These are phyloP conservation scores for Candida sp. DNA, from an alignment of 1,139 yeast genomes.

Conservation along the genomic window DNA sequence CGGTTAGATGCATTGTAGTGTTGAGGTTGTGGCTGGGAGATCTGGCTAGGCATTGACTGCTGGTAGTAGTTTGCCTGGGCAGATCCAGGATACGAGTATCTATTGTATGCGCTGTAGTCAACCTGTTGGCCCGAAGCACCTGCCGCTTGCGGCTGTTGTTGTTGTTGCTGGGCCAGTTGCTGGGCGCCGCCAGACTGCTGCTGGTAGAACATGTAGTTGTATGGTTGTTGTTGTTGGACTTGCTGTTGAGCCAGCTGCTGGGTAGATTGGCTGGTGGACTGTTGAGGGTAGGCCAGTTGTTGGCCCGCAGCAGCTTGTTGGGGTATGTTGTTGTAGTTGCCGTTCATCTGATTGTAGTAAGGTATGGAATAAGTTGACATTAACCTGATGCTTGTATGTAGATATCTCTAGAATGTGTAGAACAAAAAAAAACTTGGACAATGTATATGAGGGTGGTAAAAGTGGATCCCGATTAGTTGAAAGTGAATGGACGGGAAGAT, in stretches of 20 bases:
- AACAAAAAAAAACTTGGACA: slow-evolving; percentile 3
- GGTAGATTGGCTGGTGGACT: slow-evolving; percentile 1
- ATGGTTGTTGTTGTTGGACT: slow-evolving; percentile 17
- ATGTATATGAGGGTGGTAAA: too few species aligned
- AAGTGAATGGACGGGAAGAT: too few species aligned
- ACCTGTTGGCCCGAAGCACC: slow-evolving; percentile 9
- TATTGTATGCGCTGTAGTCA: slow-evolving; percentile 10
- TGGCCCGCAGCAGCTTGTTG: slow-evolving; percentile 15
- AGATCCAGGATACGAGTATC: slow-evolving; percentile 12
- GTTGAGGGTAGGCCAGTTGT: slow-evolving; percentile 14
- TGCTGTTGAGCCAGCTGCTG: slow-evolving; percentile 10
- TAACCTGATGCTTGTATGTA: not conserved
- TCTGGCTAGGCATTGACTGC: slow-evolving; percentile 20
- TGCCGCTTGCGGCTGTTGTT: slow-evolving; percentile 8
- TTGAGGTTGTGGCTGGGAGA: slow-evolving; percentile 22
- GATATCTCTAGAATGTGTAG: not conserved
- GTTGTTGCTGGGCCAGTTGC: slow-evolving; percentile 11
- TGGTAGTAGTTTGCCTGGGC: slow-evolving; percentile 17
- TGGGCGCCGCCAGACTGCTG: slow-evolving; percentile 15
- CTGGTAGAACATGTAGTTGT: slow-evolving; percentile 26
- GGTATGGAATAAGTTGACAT: slow-evolving; percentile 17
- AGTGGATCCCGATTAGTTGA: too few species aligned
- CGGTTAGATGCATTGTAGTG: slow-evolving; percentile 16
- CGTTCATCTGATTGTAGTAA: slow-evolving; percentile 18
- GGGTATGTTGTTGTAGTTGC: slow-evolving; percentile 17